Evolutionary conservation across 2,329 filamentous ascomycete species (phyloP).

Genomic region (Aspergillus glaucus): DNA sequence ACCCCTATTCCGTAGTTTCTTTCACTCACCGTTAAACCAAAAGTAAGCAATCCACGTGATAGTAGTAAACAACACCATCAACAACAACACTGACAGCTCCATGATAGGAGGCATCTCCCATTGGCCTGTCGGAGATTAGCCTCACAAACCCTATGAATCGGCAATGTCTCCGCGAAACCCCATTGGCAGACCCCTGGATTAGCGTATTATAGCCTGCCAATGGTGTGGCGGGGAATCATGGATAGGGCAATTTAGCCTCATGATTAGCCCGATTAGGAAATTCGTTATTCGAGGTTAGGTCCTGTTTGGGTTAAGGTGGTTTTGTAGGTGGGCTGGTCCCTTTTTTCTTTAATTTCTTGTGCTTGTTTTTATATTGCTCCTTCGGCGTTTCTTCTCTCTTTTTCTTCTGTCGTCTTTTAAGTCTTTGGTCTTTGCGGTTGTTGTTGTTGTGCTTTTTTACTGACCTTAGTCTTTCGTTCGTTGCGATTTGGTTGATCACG

Average conservation of each 20-base stretch:
- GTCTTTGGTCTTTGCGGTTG: constrained; percentile 1
- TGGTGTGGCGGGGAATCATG: not conserved
- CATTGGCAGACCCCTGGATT: not conserved
- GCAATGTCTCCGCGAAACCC: too few relatives aligned
- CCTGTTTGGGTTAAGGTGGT: not conserved
- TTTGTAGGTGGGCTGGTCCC: not conserved
- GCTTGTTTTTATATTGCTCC: not conserved
- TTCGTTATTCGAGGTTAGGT: not conserved
- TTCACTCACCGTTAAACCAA: too few relatives aligned
- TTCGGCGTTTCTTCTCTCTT: constrained; percentile 2
- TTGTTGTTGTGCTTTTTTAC: constrained; percentile 3
- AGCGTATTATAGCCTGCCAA: not conserved
- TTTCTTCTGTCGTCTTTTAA: not conserved
- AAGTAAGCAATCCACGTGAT: too few relatives aligned
- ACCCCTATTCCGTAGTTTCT: too few relatives aligned
- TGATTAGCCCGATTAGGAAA: constrained; percentile 1
- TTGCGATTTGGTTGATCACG: constrained; percentile 6
- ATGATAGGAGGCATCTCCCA: too few relatives aligned
- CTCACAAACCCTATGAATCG: too few relatives aligned
- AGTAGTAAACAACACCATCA: too few relatives aligned
- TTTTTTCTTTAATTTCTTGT: constrained; percentile 1
- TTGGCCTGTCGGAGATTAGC: too few relatives aligned
- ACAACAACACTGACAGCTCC: too few relatives aligned
- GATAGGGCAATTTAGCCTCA: constrained; percentile 10
- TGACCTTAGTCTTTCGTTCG: constrained; percentile 16